Percentiles rank a stretch among this genome's conserved stretches.
phyloP scores from a whole-genome alignment of 495 filamentous ascomycete genomes.

The Extremus antarcticus region DNA sequence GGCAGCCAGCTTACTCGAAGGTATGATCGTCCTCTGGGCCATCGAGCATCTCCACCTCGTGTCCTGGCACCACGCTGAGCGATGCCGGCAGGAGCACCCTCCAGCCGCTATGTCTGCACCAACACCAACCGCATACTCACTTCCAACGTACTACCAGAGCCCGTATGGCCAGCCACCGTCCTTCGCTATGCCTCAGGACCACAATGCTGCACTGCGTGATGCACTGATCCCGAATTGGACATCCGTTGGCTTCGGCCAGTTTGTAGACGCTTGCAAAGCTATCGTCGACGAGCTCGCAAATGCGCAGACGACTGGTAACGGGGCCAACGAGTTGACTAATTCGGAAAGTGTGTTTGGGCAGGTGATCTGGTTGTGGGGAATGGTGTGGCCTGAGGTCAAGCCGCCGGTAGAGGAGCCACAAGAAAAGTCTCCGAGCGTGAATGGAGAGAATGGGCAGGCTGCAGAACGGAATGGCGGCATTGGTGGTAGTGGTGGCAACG shows the following conservation, averaged over 20 bases:
- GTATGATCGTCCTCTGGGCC: conserved; percentile 60
- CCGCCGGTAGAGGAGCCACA: conserved; percentile 12
- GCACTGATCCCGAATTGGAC: conserved; percentile 37
- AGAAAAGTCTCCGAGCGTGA: conserved; percentile 12
- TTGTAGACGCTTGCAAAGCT: conserved; percentile 30
- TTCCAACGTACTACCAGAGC: conserved; percentile 14
- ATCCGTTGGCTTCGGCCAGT: conserved; percentile 30
- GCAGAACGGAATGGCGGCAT: background rate
- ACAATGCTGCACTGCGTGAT: conserved; percentile 33
- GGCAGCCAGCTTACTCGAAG: conserved; percentile 45
- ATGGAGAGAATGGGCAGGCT: conserved; percentile 32
- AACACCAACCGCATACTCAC: conserved; percentile 8
- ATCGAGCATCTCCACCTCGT: conserved; percentile 47
- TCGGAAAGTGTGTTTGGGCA: conserved; percentile 32
- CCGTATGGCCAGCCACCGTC: background rate
- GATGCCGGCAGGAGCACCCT: conserved; percentile 17
- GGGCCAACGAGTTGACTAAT: conserved; percentile 28
- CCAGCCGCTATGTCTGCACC: conserved; percentile 8
- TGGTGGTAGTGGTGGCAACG: background rate
- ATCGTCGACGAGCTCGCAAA: conserved; percentile 35
- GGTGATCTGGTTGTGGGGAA: conserved; percentile 30
- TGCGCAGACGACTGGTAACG: conserved; percentile 24
- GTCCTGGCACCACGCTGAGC: conserved; percentile 31
- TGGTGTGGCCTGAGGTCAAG: conserved; percentile 34
- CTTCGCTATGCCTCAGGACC: background rate